Evolutionary conservation across 768 basidiomycete genomes (phyloP).

Genomic region (Sarcodon aspratus): DNA sequence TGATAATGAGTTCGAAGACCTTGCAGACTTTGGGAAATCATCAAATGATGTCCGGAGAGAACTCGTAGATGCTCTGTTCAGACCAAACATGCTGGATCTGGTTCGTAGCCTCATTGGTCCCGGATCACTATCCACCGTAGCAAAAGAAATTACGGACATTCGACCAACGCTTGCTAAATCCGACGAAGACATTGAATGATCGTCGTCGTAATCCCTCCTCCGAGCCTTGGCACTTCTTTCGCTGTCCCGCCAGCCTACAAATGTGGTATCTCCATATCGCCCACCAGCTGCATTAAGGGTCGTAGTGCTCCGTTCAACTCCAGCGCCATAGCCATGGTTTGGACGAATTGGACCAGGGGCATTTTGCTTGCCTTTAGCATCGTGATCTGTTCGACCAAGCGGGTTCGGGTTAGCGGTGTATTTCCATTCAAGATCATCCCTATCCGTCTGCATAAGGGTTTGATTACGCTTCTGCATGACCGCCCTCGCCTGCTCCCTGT

Average conservation of each 20-base stretch:
- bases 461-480: conserved; percentile 86
- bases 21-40: conserved; percentile 52
- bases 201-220: conserved; percentile 78
- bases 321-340: conserved; percentile 29
- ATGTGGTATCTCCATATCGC: conserved; percentile 22
- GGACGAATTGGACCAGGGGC: conserved; percentile 58
- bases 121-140: conserved; percentile 80
- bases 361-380: conserved; percentile 33
- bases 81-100: conserved; percentile 49
- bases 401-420: conserved; percentile 25
- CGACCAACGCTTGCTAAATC: conserved; percentile 69
- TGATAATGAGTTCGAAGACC: conserved; percentile 73
- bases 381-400: conserved; percentile 11
- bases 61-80: conserved; percentile 68
- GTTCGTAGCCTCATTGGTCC: conserved; percentile 60
- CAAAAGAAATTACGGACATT: conserved; percentile 71
- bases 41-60: conserved; percentile 69
- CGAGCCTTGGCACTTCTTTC: conserved; percentile 69
- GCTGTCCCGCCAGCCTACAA: conserved; percentile 32
- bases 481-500: conserved; percentile 82
- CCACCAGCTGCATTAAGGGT: conserved; percentile 55
- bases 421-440: conserved; percentile 55
- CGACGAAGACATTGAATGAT: conserved; percentile 85
- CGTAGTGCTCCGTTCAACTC: conserved; percentile 20
- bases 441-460: conserved; percentile 47